phyloP scores from a whole-genome alignment of 2,329 filamentous ascomycete species.

The Fusarium sp. region DNA sequence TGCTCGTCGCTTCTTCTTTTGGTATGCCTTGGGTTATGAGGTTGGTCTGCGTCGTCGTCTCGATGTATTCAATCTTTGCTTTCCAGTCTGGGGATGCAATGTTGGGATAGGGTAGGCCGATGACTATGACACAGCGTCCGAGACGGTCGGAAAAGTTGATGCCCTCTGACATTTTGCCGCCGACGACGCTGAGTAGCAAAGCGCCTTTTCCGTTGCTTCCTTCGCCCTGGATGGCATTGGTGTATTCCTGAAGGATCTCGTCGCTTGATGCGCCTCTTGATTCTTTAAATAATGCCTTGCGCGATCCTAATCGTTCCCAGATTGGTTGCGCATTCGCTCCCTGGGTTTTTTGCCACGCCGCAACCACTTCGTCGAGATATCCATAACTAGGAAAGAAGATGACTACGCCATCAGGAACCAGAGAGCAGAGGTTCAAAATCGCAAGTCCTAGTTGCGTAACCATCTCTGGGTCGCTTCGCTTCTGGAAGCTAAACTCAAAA shows the following conservation, averaged over 20 bases:
- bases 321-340: slow-evolving; percentile 53
- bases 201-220: slow-evolving; percentile 66
- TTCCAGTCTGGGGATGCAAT: slow-evolving; percentile 91
- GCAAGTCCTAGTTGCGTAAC: slow-evolving; percentile 80
- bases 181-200: slow-evolving; percentile 88
- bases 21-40: slow-evolving; percentile 44
- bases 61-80: slow-evolving; percentile 89
- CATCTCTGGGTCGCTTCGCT: slow-evolving; percentile 76
- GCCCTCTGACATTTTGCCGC: slow-evolving; percentile 94
- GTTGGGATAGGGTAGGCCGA: slow-evolving; percentile 94
- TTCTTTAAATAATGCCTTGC: slow-evolving; percentile 74
- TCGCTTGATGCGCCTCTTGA: slow-evolving; percentile 70
- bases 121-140: slow-evolving; percentile 89
- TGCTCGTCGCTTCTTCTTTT: slow-evolving; percentile 43
- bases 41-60: slow-evolving; percentile 64
- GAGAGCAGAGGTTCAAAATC: slow-evolving; percentile 76
- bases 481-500: slow-evolving; percentile 91
- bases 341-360: slow-evolving; percentile 66
- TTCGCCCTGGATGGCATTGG: slow-evolving; percentile 70
- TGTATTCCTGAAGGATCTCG: slow-evolving; percentile 79
- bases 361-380: slow-evolving; percentile 82
- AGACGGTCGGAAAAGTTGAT: slow-evolving; percentile 97
- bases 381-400: slow-evolving; percentile 97
- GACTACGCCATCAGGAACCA: slow-evolving; percentile 89
- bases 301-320: slow-evolving; percentile 68